phyloP scores from a whole-genome alignment of 306 rosid genomes.

The Cotoneaster glaucophyllus region DNA sequence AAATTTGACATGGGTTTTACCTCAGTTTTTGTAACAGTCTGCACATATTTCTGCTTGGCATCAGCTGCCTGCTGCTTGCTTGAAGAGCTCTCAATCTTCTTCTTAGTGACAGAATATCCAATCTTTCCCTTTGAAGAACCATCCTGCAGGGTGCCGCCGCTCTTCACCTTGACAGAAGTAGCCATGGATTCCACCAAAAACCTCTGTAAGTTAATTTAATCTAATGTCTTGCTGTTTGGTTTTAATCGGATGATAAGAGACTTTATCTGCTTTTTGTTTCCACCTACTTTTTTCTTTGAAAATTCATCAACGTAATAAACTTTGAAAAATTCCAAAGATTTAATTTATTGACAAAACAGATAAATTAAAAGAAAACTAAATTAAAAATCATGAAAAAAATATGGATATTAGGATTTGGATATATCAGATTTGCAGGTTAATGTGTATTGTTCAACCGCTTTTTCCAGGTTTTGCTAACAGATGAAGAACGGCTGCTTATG shows the following conservation, averaged over 20 bases:
- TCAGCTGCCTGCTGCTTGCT: slow-evolving; percentile 33
- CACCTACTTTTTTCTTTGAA: slow-evolving; percentile 15
- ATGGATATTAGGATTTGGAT: background rate
- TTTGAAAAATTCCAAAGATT: slow-evolving; percentile 2
- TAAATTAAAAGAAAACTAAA: background rate
- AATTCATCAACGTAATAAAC: background rate
- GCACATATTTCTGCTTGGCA: slow-evolving; percentile 48
- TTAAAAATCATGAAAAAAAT: background rate
- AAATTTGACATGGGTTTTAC: slow-evolving; percentile 31
- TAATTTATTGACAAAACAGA: background rate
- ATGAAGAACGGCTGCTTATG: background rate
- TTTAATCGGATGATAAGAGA: slow-evolving; percentile 25
- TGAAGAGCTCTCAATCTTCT: slow-evolving; percentile 51
- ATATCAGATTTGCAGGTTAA: slow-evolving; percentile 12
- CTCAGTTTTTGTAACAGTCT: slow-evolving; percentile 50
- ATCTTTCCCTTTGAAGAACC: slow-evolving; percentile 51
- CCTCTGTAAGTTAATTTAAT: background rate
- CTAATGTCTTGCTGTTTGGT: background rate
- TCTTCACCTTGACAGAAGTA: slow-evolving; percentile 38
- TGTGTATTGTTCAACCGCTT: slow-evolving; percentile 24
- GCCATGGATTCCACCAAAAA: slow-evolving; percentile 37
- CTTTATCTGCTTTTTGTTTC: background rate
- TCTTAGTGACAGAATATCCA: slow-evolving; percentile 40
- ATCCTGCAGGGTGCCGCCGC: slow-evolving; percentile 28
- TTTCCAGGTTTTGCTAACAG: background rate